phyloP scores from a whole-genome alignment of 169 alveolate genomes.

The Perkinsus chesapeaki region DNA sequence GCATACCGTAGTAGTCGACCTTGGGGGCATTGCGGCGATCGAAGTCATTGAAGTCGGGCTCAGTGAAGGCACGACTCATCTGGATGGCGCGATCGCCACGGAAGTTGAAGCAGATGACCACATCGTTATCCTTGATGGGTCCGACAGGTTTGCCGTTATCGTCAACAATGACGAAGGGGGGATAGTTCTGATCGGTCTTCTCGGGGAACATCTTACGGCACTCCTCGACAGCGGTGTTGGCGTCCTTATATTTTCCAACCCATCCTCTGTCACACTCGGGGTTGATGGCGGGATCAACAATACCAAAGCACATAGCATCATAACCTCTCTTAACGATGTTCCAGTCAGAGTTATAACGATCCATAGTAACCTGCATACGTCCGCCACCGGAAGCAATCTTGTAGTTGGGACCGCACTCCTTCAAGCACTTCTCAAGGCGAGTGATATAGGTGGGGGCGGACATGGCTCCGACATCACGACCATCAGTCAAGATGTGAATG shows the following conservation, averaged over 20 bases:
- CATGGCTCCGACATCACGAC: constrained; percentile 1
- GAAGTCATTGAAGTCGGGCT: not conserved
- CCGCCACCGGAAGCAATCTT: constrained; percentile 8
- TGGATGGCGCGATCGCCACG: constrained; percentile 4
- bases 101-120: not conserved
- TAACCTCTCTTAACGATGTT: not conserved
- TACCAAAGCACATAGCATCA: not conserved
- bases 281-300: not conserved
- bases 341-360: constrained; percentile 2
- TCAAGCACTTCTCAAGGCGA: not conserved
- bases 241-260: not conserved
- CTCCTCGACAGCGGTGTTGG: not conserved
- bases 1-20: constrained; percentile 5
- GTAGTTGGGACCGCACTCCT: not conserved
- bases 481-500: not conserved
- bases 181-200: constrained; percentile 3
- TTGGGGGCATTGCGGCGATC: not conserved
- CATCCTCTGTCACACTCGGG: not conserved
- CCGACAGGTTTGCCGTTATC: constrained; percentile 1
- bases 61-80: constrained; percentile 5
- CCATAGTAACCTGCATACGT: not conserved
- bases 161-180: not conserved
- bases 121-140: not conserved
- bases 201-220: not conserved
- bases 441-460: not conserved